Evolutionary conservation across 495 filamentous ascomycete genomes (phyloP), one percentile per base, ranked within the genome.

Genomic region (Clohesyomyces aquaticus): DNA sequence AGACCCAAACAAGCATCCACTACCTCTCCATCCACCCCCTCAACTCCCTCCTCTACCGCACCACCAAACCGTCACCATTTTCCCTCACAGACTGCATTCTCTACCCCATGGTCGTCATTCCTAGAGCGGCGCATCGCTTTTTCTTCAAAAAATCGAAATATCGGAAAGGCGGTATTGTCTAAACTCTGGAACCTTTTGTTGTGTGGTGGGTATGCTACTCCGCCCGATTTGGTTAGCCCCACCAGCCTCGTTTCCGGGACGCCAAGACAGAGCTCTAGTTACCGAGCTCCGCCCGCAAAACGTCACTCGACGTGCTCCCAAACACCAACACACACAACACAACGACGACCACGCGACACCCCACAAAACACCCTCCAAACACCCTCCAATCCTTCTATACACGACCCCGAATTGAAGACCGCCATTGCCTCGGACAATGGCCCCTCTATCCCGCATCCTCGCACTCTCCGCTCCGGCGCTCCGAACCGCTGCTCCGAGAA

Each of bases 381-480:
- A 9, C 10, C 21, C 45, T 19, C 10, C 21, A 48, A 55, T 29
- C 26, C 19, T 4, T 3, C 10, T 22, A 8, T 47, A 19, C 19
- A 35, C 12, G n/a, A n/a, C n/a, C n/a, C n/a, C n/a, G n/a, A n/a
- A n/a, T n/a, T n/a, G n/a, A n/a, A n/a, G n/a, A n/a, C n/a, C 29
- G 28, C 42, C 62, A 65, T 65, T 65, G 55, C 29, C 56, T 21
- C 18, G 29, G n/a, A n/a, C n/a, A 61, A 84, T 82, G 80, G 76
- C 78, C 54, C 79, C 80, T 32, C 79, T 77, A 70, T n/a, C n/a
- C n/a, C n/a, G n/a, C n/a, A n/a, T n/a, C n/a, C n/a, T n/a, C n/a
- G n/a, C n/a, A n/a, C 67, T 81, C 49, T 61, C 80, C 29, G 75
- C 68, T 42, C 73, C 71, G 46, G 74, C 74, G 51, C 47, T 53